Conservation (phyloP, 306 rosid species). For the Sophora flavescens region DNA sequence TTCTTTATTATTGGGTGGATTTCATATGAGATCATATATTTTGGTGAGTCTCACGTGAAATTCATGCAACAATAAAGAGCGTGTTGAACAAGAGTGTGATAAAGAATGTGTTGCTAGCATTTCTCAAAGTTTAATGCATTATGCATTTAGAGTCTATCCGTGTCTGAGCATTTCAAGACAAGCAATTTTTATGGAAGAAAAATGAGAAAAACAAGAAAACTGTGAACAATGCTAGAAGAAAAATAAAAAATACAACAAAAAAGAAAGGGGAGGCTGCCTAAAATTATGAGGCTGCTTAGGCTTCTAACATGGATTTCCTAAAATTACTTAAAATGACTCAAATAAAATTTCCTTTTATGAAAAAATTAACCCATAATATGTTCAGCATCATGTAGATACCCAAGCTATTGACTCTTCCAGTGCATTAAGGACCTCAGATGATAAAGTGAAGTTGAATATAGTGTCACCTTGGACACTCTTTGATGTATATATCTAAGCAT, state of each 20-base stretch:
- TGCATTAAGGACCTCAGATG: slow-evolving; percentile 9
- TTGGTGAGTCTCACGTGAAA: too few relatives aligned
- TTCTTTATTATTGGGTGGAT: too few relatives aligned
- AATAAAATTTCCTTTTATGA: not conserved
- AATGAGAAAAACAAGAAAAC: not conserved
- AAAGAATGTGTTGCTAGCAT: too few relatives aligned
- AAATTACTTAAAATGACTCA: not conserved
- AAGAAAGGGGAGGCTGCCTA: not conserved
- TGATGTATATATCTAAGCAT: not conserved
- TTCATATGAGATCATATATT: too few relatives aligned
- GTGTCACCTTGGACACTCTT: slow-evolving; percentile 11
- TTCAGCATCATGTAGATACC: not conserved
- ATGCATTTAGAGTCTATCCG: not conserved
- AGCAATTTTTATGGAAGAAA: not conserved
- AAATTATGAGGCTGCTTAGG: not conserved
- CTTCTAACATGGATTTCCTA: not conserved
- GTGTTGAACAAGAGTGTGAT: too few relatives aligned
- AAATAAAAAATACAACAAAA: not conserved
- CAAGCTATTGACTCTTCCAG: slow-evolving; percentile 10
- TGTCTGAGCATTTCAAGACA: not conserved
- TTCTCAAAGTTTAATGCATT: too few relatives aligned
- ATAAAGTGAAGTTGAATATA: not conserved
- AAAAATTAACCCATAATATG: not conserved
- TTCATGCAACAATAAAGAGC: too few relatives aligned
- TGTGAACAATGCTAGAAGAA: not conserved